Evolutionary conservation across 2,329 filamentous ascomycete species (phyloP).

Genomic region (Hymenoscyphus albidus): DNA sequence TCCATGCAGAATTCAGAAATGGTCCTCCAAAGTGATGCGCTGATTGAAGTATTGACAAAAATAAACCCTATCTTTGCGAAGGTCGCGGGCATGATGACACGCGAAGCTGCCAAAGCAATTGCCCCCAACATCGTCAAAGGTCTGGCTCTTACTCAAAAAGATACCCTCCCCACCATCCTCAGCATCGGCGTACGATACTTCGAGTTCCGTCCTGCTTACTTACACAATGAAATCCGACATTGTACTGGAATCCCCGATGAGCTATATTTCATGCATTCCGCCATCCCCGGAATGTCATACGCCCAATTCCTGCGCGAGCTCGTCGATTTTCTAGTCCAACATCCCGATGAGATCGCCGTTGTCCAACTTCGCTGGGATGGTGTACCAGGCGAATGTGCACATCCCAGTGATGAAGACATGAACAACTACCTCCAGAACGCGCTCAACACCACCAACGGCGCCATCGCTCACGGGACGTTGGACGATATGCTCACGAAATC

Average conservation of each 20-base stretch:
- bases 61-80: slow-evolving; percentile 27
- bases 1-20: slow-evolving; percentile 42
- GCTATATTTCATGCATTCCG: slow-evolving; percentile 48
- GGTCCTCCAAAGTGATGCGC: slow-evolving; percentile 35
- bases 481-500: slow-evolving; percentile 36
- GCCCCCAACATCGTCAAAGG: slow-evolving; percentile 43
- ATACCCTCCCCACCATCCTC: slow-evolving; percentile 43
- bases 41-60: slow-evolving; percentile 31
- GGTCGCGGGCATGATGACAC: slow-evolving; percentile 25
- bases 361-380: slow-evolving; percentile 50
- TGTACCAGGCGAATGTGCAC: slow-evolving; percentile 44
- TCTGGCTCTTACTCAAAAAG: slow-evolving; percentile 50
- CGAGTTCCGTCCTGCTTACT: slow-evolving; percentile 48
- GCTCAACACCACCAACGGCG: slow-evolving; percentile 29
- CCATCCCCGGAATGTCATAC: slow-evolving; percentile 48
- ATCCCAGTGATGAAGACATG: slow-evolving; percentile 42
- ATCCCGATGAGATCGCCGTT: slow-evolving; percentile 45
- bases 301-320: slow-evolving; percentile 41
- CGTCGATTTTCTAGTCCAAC: slow-evolving; percentile 40
- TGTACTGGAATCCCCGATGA: slow-evolving; percentile 40
- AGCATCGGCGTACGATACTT: slow-evolving; percentile 48
- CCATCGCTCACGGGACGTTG: slow-evolving; percentile 30
- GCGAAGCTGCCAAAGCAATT: slow-evolving; percentile 30
- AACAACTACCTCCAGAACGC: slow-evolving; percentile 38
- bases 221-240: slow-evolving; percentile 40